These are phyloP conservation scores for Talaromyces marneffei DNA, from an alignment of 2,329 filamentous ascomycete genomes.

Conservation along the genomic window DNA sequence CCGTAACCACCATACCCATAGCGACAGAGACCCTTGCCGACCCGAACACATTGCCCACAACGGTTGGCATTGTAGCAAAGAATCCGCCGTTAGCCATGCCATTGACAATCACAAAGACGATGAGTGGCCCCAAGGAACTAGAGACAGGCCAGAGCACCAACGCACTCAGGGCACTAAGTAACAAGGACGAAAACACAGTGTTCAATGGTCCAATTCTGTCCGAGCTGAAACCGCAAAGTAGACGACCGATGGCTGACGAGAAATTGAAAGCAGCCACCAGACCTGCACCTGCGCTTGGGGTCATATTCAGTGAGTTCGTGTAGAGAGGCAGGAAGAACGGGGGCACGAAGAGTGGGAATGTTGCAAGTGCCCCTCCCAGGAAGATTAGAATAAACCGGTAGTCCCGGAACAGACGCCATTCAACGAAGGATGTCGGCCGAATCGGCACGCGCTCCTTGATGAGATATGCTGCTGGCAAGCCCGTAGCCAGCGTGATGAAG, in stretches of 20 bases:
- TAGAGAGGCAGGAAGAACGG: slow-evolving; percentile 59
- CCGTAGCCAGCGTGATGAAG: slow-evolving; percentile 49
- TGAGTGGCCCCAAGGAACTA: slow-evolving; percentile 48
- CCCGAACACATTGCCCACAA: slow-evolving; percentile 56
- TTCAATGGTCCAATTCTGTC: slow-evolving; percentile 54
- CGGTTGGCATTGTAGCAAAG: slow-evolving; percentile 59
- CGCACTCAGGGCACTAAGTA: slow-evolving; percentile 53
- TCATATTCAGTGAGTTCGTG: slow-evolving; percentile 50
- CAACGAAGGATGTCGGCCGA: slow-evolving; percentile 39
- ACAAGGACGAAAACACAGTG: slow-evolving; percentile 47
- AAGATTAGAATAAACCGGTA: slow-evolving; percentile 50
- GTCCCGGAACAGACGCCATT: slow-evolving; percentile 52
- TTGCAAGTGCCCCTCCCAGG: slow-evolving; percentile 50
- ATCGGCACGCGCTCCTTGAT: slow-evolving; percentile 48
- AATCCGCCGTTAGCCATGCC: slow-evolving; percentile 58
- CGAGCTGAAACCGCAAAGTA: slow-evolving; percentile 50
- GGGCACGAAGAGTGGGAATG: slow-evolving; percentile 56
- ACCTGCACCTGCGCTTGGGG: slow-evolving; percentile 49
- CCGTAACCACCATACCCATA: slow-evolving; percentile 58
- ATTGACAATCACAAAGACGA: slow-evolving; percentile 55
- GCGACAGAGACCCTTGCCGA: slow-evolving; percentile 50
- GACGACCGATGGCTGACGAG: slow-evolving; percentile 53
- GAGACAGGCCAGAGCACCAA: slow-evolving; percentile 58
- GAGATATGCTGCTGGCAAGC: slow-evolving; percentile 50
- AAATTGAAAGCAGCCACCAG: slow-evolving; percentile 59